phyloP scores from a whole-genome alignment of 176 grass and related monocot genomes.

The Rhynchospora pubera region DNA sequence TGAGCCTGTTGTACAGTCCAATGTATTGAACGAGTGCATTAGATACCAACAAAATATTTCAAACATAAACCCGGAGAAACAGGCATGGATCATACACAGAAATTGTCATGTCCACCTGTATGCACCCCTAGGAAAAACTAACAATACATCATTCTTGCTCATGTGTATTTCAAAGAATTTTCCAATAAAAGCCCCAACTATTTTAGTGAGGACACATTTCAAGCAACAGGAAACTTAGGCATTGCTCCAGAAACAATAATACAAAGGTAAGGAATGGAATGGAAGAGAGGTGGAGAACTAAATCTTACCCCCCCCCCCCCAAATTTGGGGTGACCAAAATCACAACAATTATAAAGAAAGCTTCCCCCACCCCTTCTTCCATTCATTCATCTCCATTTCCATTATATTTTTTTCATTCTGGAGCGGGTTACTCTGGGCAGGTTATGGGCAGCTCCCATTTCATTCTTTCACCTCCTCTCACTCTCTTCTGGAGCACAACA shows the following conservation, averaged over 20 bases:
- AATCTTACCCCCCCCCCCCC: too few species aligned
- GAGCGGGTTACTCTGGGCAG: too few species aligned
- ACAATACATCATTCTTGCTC: not conserved
- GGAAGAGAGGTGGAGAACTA: too few species aligned
- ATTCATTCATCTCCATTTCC: too few species aligned
- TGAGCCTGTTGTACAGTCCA: conserved; percentile 51
- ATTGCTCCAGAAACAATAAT: too few species aligned
- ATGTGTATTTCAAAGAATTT: not conserved
- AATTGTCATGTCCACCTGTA: not conserved
- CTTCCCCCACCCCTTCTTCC: too few species aligned
- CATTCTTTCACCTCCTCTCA: too few species aligned
- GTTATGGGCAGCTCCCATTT: too few species aligned
- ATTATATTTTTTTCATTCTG: too few species aligned
- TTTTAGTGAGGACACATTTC: not conserved
- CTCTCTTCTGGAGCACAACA: not conserved
- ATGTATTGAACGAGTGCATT: not conserved
- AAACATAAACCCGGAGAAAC: not conserved
- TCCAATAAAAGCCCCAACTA: not conserved
- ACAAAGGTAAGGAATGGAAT: too few species aligned
- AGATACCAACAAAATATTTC: not conserved
- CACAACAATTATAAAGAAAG: too few species aligned
- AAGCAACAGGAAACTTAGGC: not conserved
- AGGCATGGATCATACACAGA: not conserved
- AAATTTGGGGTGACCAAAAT: too few species aligned
- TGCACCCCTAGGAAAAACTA: not conserved